Evolutionary conservation across 2,329 filamentous ascomycete species (phyloP), one percentile per base, ranked within the genome.

Genomic region (Cordyceps cicadae): DNA sequence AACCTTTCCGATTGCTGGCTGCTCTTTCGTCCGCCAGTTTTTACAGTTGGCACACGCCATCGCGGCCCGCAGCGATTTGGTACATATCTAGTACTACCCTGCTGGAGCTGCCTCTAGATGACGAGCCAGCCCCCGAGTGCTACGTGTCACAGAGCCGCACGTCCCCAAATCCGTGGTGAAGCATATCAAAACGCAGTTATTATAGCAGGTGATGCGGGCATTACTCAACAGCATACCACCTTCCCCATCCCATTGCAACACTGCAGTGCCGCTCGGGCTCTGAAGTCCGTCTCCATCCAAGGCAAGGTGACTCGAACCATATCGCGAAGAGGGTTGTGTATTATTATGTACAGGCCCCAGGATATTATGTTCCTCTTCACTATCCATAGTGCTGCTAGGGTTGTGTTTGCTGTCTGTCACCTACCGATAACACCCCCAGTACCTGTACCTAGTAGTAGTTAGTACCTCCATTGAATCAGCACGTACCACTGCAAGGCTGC

Each of bases 261-360:
- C 34, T 51, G 34, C 46, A 34, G 46, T 45, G 55, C 46, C 46
- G 55, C 55, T 51, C 43, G 54, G 43, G 41, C 54, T 43, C 51
- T 26, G 19, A 5, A 56, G 8, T 46, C 7, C 39, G 26, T 49
- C 11, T 26, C 29, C 12, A n/a, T n/a, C n/a, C 43, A 46, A 48
- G 37, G 37, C 34, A 59, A 43, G 56, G 56, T 45, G 11, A 59
- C 48, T 51, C 24, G 56, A 41, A 32, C 34, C 17, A 45, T 43
- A 39, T 15, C 37, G 56, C 56, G 56, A 48, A 59, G 56, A 59
- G 56, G 56, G 56, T 59, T 59, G 24, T 59, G 56, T 59, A 59
- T 29, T 29, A 29, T 7, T 4, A 29, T 24, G 17, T 37, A 46
- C n/a, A n/a, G n/a, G 37, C 29, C 9, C 24, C 19, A n/a, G n/a